A percentile compares a stretch with the other conserved stretches of the same genome.
phyloP scores from a whole-genome alignment of 768 basidiomycete genomes.

The Trametes cinnabarina region DNA sequence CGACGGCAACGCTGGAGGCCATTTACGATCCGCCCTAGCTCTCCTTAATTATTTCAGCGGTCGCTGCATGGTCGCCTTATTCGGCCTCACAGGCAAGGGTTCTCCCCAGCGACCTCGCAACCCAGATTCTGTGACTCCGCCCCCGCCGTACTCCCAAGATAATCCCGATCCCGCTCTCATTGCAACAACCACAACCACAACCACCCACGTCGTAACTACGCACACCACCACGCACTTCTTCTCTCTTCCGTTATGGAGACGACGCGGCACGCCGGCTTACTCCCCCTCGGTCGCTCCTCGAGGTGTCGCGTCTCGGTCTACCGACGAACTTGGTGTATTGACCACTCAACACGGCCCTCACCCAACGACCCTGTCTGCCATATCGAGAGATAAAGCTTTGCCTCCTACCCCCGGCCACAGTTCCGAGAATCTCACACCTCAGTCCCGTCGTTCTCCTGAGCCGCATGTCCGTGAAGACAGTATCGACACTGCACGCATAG shows the following conservation, averaged over 20 bases:
- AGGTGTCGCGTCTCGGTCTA: slow-evolving; percentile 25
- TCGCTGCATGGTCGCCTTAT: slow-evolving; percentile 39
- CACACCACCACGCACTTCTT: slow-evolving; percentile 60
- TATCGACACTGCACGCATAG: slow-evolving; percentile 1
- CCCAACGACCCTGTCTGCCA: slow-evolving; percentile 4
- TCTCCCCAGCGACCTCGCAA: slow-evolving; percentile 31
- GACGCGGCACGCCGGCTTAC: slow-evolving; percentile 40
- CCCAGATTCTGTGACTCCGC: slow-evolving; percentile 27
- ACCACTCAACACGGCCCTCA: neutral
- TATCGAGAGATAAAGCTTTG: slow-evolving; percentile 30
- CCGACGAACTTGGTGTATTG: slow-evolving; percentile 27
- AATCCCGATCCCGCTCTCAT: slow-evolving; percentile 38
- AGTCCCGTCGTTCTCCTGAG: slow-evolving; percentile 8
- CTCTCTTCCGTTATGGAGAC: slow-evolving; percentile 64
- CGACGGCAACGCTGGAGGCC: slow-evolving; percentile 12
- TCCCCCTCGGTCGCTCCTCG: slow-evolving; percentile 27
- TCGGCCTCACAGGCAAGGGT: slow-evolving; percentile 36
- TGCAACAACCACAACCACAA: slow-evolving; percentile 45
- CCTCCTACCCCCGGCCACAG: slow-evolving; percentile 31
- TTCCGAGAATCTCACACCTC: slow-evolving; percentile 6
- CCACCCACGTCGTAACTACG: slow-evolving; percentile 49
- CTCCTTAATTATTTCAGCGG: slow-evolving; percentile 5
- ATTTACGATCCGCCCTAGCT: slow-evolving; percentile 4
- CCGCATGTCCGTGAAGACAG: neutral
- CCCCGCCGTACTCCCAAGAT: slow-evolving; percentile 35